A percentile compares a stretch with the other conserved stretches of the same genome.
These are phyloP conservation scores for Aureoboletus auriporus DNA, from an alignment of 768 basidiomycete genomes.

Conservation along the genomic window DNA sequence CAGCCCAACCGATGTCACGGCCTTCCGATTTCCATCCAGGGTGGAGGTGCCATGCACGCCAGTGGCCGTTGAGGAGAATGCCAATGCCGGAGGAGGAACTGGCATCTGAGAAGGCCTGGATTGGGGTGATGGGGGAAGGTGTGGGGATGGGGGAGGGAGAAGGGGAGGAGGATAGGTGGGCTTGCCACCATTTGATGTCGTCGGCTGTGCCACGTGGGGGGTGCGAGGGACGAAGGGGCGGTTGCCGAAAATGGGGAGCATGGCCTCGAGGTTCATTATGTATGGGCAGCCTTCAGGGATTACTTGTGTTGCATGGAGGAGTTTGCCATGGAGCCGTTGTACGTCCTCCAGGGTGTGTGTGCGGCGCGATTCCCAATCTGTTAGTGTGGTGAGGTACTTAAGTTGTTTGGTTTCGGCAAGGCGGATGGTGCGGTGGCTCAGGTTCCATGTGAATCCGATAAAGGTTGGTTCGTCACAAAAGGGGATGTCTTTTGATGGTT, in stretches of 20 bases:
- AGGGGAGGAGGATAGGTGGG: no score
- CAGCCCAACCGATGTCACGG: no score
- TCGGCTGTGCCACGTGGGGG: background rate
- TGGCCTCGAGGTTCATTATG: background rate
- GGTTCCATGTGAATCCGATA: constrained; percentile 23
- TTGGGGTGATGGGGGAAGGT: no score
- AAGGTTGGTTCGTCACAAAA: constrained; percentile 12
- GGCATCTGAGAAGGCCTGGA: no score
- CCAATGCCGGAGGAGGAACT: no score
- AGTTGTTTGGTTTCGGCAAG: background rate
- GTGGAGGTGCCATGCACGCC: no score
- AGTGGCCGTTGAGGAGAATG: no score
- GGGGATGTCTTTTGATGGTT: background rate
- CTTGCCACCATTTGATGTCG: background rate
- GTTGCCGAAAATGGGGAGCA: background rate
- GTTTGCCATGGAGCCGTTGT: background rate
- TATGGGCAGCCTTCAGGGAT: background rate
- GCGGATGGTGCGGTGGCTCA: background rate
- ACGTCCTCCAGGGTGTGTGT: background rate
- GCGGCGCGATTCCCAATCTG: background rate
- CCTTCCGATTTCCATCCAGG: no score
- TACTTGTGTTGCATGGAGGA: background rate
- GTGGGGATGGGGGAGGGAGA: no score
- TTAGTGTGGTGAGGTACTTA: background rate
- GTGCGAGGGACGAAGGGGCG: background rate